phyloP scores from a whole-genome alignment of 139 green algal species.

The Haematococcus sp. region DNA sequence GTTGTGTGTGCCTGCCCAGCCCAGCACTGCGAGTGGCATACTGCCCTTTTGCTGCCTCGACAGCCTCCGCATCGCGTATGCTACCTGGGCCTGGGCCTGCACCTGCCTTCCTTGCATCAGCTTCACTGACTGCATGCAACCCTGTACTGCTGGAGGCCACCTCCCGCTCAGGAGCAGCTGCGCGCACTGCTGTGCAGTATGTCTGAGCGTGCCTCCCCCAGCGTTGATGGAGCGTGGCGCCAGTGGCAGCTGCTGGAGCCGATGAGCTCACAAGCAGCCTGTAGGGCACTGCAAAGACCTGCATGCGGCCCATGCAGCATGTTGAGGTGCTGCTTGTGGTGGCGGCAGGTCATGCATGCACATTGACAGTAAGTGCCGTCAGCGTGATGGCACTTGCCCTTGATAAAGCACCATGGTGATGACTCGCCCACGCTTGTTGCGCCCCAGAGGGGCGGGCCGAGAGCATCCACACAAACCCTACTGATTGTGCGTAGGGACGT shows the following conservation, averaged over 20 bases:
- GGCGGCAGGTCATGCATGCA: neutral
- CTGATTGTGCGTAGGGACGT: too few relatives aligned
- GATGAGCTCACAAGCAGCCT: neutral
- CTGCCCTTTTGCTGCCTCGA: neutral
- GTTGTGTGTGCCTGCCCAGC: too few relatives aligned
- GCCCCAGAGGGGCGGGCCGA: too few relatives aligned
- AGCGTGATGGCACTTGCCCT: neutral
- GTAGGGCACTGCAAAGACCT: too few relatives aligned
- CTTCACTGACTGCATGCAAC: neutral
- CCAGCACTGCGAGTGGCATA: neutral
- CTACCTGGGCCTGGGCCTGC: neutral
- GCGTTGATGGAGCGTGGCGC: too few relatives aligned
- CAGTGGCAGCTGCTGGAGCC: neutral
- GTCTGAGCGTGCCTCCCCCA: too few relatives aligned
- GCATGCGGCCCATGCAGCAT: too few relatives aligned
- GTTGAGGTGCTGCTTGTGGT: neutral
- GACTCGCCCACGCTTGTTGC: too few relatives aligned
- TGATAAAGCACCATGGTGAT: too few relatives aligned
- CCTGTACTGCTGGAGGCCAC: neutral
- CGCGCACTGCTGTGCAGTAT: too few relatives aligned
- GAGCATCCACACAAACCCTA: too few relatives aligned
- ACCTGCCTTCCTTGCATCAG: neutral
- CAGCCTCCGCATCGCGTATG: neutral
- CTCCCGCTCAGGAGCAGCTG: neutral
- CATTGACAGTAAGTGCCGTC: neutral